These are phyloP conservation scores for Lachnellula occidentalis DNA, from an alignment of 2,329 filamentous ascomycete genomes.

Conservation along the genomic window DNA sequence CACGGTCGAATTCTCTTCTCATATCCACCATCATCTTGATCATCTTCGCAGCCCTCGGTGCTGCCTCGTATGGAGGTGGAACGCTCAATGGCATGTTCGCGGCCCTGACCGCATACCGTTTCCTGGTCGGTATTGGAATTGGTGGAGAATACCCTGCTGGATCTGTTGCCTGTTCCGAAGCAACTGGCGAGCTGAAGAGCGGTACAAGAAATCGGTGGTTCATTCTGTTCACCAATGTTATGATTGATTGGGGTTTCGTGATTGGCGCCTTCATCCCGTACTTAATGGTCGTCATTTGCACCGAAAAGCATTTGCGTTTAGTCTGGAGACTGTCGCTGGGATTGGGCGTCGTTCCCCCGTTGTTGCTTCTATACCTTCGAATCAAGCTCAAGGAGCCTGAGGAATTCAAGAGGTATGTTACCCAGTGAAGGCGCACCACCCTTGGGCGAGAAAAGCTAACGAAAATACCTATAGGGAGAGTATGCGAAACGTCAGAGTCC, in stretches of 20 bases:
- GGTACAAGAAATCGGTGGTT: conserved; percentile 89
- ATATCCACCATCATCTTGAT: conserved; percentile 79
- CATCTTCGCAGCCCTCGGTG: conserved; percentile 73
- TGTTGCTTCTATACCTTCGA: conserved; percentile 65
- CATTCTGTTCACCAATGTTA: conserved; percentile 81
- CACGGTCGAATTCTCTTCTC: conserved; percentile 75
- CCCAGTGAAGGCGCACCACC: not conserved
- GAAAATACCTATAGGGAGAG: conserved; percentile 23
- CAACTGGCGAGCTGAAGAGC: conserved; percentile 71
- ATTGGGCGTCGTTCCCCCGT: conserved; percentile 70
- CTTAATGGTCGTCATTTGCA: conserved; percentile 52
- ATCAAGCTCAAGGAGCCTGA: conserved; percentile 72
- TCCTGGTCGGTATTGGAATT: conserved; percentile 77
- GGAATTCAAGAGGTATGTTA: conserved; percentile 51
- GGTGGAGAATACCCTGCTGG: conserved; percentile 79
- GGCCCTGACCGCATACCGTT: conserved; percentile 75
- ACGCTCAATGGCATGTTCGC: conserved; percentile 67
- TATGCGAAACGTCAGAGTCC: conserved; percentile 41
- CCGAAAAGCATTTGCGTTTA: conserved; percentile 54
- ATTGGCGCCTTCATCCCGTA: conserved; percentile 71
- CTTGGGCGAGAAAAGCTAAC: too few species aligned
- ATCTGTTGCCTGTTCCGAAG: conserved; percentile 77
- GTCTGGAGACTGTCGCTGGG: conserved; percentile 82
- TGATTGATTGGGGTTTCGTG: conserved; percentile 83
- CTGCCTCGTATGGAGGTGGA: conserved; percentile 72